Evolutionary conservation across 345 rosid genomes (phyloP), one percentile per base, ranked within the genome.

Genomic region (Eucalyptus brandiana): DNA sequence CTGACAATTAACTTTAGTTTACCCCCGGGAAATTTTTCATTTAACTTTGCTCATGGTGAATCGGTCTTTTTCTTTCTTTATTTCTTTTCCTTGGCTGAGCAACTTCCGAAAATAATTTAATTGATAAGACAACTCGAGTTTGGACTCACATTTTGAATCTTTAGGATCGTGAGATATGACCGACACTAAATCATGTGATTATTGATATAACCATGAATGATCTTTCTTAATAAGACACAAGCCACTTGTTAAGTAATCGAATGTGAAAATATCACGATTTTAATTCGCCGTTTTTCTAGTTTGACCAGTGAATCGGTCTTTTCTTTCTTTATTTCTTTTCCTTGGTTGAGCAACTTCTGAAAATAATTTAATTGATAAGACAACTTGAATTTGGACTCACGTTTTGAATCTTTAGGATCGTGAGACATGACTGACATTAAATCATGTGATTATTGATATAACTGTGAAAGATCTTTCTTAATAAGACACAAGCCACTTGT

Each of bases 81-180:
- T 53, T 21, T 53, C 26, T 53, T 53, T 19, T 19, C 58, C 10
- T 21, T 6, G 40, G 6, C 40, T 16, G 37, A 65, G 40, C 21
- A 65, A 65, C 40, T n/a, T 65, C 3, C 17, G 4, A 65, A 65
- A 30, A 7, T 14, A 15, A 30, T 65, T 14, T 14, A 7, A n/a
- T 16, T 65, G 40, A 65, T 65, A 4, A 16, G 21, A 65, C 40
- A 4, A 4, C 40, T n/a, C 2, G 12, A 65, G 11, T 65, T 65
- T 65, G 3, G 1, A n/a, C 2, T 4, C 12, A 15, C 11, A 2
- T 62, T 62, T 12, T 28, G 1, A 30, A 62, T 28, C 5, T 6
- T 62, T 62, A 30, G 4, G 15, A 8, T 28, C 2, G 32, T 28
- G 4, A 60, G 83, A 12, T 2, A 12, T 19, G 9, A 40, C 30